These are phyloP conservation scores for Omphalotus olearius DNA, from an alignment of 1,284 basidiomycete genomes.

Conservation along the genomic window DNA sequence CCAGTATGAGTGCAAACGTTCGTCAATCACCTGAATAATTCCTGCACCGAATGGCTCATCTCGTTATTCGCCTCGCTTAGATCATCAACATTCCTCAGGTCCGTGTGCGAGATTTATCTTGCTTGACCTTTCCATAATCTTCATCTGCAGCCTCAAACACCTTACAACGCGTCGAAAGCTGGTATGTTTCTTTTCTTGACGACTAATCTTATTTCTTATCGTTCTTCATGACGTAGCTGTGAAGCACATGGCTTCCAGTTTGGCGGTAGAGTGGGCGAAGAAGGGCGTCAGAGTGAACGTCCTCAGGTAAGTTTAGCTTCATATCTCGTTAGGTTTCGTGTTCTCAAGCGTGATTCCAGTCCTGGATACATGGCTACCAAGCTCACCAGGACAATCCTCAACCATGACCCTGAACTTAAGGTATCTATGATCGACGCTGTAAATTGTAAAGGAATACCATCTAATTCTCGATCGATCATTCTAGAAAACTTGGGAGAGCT, in stretches of 20 bases:
- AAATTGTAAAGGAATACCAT: not conserved
- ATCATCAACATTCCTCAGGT: slow-evolving; percentile 85
- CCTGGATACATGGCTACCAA: slow-evolving; percentile 91
- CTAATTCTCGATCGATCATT: slow-evolving; percentile 9
- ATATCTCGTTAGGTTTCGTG: not conserved
- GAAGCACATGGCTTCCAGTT: slow-evolving; percentile 81
- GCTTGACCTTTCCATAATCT: not conserved
- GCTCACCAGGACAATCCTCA: slow-evolving; percentile 77
- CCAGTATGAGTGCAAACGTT: slow-evolving; percentile 88
- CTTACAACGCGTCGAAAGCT: slow-evolving; percentile 95
- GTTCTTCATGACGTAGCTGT: slow-evolving; percentile 50
- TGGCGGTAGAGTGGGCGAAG: slow-evolving; percentile 90
- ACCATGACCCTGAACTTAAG: slow-evolving; percentile 69
- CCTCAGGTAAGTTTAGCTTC: slow-evolving; percentile 46
- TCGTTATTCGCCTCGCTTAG: slow-evolving; percentile 32
- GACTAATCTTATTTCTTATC: not conserved
- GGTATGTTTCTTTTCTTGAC: slow-evolving; percentile 36
- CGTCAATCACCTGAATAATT: slow-evolving; percentile 24
- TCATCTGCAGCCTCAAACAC: slow-evolving; percentile 73
- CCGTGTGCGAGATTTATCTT: slow-evolving; percentile 4
- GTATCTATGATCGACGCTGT: slow-evolving; percentile 30
- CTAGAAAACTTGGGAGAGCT: slow-evolving; percentile 83
- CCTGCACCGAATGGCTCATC: slow-evolving; percentile 14
- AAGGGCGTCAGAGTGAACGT: slow-evolving; percentile 80
- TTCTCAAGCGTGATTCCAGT: slow-evolving; percentile 31